A percentile compares a stretch with the other conserved stretches of the same genome.
phyloP scores from a whole-genome alignment of 2,329 filamentous ascomycete genomes.

The Decorospora gaudefroyi region DNA sequence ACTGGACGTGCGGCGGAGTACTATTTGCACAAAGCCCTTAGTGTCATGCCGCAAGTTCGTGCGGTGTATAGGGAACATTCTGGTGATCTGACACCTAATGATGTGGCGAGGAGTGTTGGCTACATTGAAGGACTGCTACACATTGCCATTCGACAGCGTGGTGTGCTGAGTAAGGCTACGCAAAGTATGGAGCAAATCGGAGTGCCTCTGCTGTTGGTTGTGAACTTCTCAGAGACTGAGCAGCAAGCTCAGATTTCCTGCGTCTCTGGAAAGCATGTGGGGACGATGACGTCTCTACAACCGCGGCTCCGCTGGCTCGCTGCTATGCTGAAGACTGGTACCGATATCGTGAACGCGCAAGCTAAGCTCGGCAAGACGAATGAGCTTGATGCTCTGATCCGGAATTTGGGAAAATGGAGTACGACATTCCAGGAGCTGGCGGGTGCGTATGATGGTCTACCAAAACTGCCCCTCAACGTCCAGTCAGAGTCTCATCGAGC shows the following conservation, averaged over 20 bases:
- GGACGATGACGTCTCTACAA: constrained; percentile 19
- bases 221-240: constrained; percentile 32
- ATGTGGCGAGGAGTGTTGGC: constrained; percentile 77
- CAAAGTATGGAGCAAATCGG: constrained; percentile 46
- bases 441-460: constrained; percentile 24
- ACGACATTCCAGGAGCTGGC: constrained; percentile 21
- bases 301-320: constrained; percentile 63
- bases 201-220: constrained; percentile 45
- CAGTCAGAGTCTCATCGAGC: constrained; percentile 25
- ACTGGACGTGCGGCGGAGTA: constrained; percentile 59
- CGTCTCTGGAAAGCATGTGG: constrained; percentile 15
- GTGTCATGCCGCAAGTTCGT: constrained; percentile 71
- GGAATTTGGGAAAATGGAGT: constrained; percentile 34
- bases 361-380: constrained; percentile 62
- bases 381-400: constrained; percentile 33
- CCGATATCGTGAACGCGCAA: constrained; percentile 68
- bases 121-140: constrained; percentile 85
- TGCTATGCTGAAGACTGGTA: constrained; percentile 67
- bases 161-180: constrained; percentile 42
- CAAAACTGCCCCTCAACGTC: constrained; percentile 35
- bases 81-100: constrained; percentile 79
- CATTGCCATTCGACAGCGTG: constrained; percentile 65
- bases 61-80: constrained; percentile 73
- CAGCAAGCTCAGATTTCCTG: constrained; percentile 21
- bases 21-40: constrained; percentile 78